These are phyloP conservation scores for Heterobasidion parviporum DNA, from an alignment of 1,284 basidiomycete species.

Conservation along the genomic window DNA sequence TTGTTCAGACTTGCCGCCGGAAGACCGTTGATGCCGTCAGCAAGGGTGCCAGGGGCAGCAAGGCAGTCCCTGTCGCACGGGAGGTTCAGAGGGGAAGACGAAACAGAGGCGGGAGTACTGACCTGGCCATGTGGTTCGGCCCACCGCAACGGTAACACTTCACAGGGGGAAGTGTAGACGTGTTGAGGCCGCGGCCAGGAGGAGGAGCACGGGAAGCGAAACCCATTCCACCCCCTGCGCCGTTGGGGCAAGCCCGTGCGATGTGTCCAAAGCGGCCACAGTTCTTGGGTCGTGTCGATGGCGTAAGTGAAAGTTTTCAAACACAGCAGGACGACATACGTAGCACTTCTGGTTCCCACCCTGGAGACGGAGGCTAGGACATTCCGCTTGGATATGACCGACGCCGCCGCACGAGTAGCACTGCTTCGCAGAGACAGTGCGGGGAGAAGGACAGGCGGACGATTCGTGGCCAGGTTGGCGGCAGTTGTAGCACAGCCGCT, in stretches of 20 bases:
- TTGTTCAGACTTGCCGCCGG: slow-evolving; percentile 33
- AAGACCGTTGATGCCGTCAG: slow-evolving; percentile 32
- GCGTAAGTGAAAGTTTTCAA: slow-evolving; percentile 4
- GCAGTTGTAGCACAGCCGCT: slow-evolving; percentile 89
- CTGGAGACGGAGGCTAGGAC: slow-evolving; percentile 72
- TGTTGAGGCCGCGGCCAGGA: slow-evolving; percentile 65
- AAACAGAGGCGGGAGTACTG: slow-evolving; percentile 5
- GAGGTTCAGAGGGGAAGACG: not conserved
- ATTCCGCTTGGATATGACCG: slow-evolving; percentile 76
- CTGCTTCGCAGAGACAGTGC: slow-evolving; percentile 70
- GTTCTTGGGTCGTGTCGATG: slow-evolving; percentile 35
- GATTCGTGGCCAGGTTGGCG: slow-evolving; percentile 87
- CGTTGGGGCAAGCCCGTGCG: slow-evolving; percentile 63
- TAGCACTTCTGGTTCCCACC: slow-evolving; percentile 74
- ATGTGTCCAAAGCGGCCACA: slow-evolving; percentile 78
- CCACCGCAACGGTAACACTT: slow-evolving; percentile 81
- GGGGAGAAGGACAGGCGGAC: slow-evolving; percentile 77
- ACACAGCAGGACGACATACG: slow-evolving; percentile 35
- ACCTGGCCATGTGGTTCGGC: slow-evolving; percentile 78
- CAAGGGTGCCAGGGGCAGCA: slow-evolving; percentile 53
- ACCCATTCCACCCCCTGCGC: slow-evolving; percentile 27
- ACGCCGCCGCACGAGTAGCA: slow-evolving; percentile 76
- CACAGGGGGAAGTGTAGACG: slow-evolving; percentile 68
- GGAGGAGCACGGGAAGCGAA: slow-evolving; percentile 64
- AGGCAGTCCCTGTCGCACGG: slow-evolving; percentile 57